Evolutionary conservation across 2,329 filamentous ascomycete species (phyloP), one percentile per base, ranked within the genome.

Genomic region (Alternaria brassicae): DNA sequence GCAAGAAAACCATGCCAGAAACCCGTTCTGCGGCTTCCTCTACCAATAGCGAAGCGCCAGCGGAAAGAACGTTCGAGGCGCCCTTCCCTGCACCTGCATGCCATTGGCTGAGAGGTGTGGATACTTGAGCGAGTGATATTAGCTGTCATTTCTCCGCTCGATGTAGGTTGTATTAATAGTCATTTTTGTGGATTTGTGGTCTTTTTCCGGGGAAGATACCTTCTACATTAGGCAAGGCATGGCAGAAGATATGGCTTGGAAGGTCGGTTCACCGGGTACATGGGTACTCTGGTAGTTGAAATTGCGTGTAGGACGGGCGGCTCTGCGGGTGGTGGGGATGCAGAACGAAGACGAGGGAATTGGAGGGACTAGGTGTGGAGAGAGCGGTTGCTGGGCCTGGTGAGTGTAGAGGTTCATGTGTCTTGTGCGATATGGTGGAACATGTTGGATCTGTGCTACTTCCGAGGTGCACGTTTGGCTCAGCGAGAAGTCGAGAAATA

Each of bases 271-370:
- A 28, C 37, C 17, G 50, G n/a, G 28, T 28, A 40, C 27, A 41
- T 13, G 37, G 37, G 27, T 30, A 32, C 47, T 61, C 23, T 40
- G 36, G 25, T 25, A 52, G 61, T 36, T 32, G 42, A 47, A 21
- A 41, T 28, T 17, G 60, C 23, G 40, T 50, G 67, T 65, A 53
- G 59, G 59, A 68, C 68, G 68, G 67, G 70, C 69, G 70, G 70
- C 70, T 72, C 69, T 72, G 70, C 70, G 70, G 68, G 63, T 60
- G 60, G 49, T 52, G 58, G 63, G 40, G 34, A 44, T 41, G 5
- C 50, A 47, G 28, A 39, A 13, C 28, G 27, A 55, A 19, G 23
- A 6, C 36, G 42, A 51, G 40, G 39, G 8, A 17, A 49, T 32
- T 53, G 39, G 19, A 41, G 41, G 40, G 41, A 49, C 41, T 19